These are phyloP conservation scores for Novymonas esmeraldas DNA, from an alignment of 208 protist genomes.

Conservation along the genomic window DNA sequence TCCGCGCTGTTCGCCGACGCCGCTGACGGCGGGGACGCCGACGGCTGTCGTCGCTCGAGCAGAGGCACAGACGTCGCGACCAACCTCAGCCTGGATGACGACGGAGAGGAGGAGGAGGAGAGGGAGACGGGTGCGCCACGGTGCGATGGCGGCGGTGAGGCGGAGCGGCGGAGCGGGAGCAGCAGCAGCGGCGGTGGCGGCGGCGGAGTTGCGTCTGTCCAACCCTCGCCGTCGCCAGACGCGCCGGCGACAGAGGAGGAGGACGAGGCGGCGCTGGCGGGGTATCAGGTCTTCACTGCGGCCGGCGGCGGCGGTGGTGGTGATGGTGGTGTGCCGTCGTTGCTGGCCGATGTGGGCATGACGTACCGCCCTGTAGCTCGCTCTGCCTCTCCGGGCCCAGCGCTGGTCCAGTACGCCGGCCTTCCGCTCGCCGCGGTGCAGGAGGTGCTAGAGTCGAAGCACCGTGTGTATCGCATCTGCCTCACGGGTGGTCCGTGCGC, in stretches of 20 bases:
- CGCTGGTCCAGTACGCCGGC: slow-evolving; percentile 43
- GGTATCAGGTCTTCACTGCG: neutral
- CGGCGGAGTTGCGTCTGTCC: neutral
- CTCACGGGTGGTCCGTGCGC: slow-evolving; percentile 86
- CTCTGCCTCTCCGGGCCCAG: slow-evolving; percentile 59
- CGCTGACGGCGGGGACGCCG: neutral
- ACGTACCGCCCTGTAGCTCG: slow-evolving; percentile 42
- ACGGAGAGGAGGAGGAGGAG: no score
- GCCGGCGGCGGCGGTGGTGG: neutral
- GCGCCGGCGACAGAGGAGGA: neutral
- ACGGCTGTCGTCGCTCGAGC: neutral
- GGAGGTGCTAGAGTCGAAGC: slow-evolving; percentile 47
- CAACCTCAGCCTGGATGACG: neutral
- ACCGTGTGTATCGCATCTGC: slow-evolving; percentile 68
- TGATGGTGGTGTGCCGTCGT: neutral
- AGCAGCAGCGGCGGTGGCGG: neutral
- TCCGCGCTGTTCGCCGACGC: neutral
- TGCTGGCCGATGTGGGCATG: neutral
- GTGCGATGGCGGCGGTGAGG: no score
- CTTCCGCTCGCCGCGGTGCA: slow-evolving; percentile 54
- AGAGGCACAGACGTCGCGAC: neutral
- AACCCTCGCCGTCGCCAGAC: slow-evolving; percentile 26
- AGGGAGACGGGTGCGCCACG: no score
- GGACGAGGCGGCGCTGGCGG: neutral
- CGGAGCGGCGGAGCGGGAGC: no score